Conservation (phyloP, 805 yeast genomes). For the Myxozyma mucilagina region DNA sequence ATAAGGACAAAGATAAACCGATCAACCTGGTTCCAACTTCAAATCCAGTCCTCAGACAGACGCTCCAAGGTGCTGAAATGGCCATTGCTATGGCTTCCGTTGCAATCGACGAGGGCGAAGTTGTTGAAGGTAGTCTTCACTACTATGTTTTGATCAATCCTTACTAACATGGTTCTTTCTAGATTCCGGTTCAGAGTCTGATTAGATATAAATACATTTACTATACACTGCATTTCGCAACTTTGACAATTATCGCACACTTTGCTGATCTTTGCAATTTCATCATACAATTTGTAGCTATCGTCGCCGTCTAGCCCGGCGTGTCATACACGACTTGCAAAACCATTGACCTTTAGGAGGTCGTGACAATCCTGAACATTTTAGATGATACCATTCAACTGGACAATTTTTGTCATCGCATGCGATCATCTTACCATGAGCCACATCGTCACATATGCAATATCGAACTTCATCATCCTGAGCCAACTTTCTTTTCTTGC, state of each 20-base stretch:
- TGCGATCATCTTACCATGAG: constrained; percentile 81
- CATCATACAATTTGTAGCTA: not conserved
- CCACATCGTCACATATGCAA: constrained; percentile 51
- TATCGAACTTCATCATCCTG: constrained; percentile 37
- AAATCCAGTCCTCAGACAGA: constrained; percentile 57
- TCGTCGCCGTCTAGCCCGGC: constrained; percentile 1
- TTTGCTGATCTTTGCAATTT: not conserved
- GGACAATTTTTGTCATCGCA: constrained; percentile 82
- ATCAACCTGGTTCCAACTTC: constrained; percentile 61
- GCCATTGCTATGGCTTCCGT: constrained; percentile 46
- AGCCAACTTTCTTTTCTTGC: no score
- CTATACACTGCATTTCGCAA: not conserved
- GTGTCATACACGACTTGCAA: constrained; percentile 60
- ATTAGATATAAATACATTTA: constrained; percentile 1
- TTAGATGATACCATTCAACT: constrained; percentile 94
- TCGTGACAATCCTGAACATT: constrained; percentile 83
- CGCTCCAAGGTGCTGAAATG: constrained; percentile 80
- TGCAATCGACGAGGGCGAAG: constrained; percentile 27
- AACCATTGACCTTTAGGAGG: constrained; percentile 87
- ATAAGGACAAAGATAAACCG: constrained; percentile 69
- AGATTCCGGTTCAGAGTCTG: constrained; percentile 32
- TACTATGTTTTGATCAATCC: no score
- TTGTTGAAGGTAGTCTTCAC: constrained; percentile 21
- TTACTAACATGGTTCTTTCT: not conserved
- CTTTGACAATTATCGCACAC: not conserved